phyloP scores from a whole-genome alignment of 192 early-diverging fungal genomes.

The Entophlyctis luteolus region DNA sequence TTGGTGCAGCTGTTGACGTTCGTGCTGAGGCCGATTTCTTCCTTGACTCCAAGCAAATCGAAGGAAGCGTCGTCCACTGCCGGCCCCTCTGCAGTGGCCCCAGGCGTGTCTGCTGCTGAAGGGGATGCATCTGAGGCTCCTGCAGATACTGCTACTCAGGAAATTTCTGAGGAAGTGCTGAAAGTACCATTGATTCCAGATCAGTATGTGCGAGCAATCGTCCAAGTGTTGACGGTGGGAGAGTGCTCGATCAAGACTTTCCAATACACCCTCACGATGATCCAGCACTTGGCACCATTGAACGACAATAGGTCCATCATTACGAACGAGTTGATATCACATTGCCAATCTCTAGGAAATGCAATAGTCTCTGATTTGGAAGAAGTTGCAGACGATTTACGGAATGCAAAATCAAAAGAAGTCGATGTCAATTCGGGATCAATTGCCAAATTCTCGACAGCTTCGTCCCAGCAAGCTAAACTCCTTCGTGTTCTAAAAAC shows the following conservation, averaged over 20 bases:
- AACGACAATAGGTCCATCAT: constrained; percentile 58
- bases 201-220: constrained; percentile 73
- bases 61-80: constrained; percentile 8
- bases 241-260: constrained; percentile 91
- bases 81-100: not conserved
- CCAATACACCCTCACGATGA: constrained; percentile 85
- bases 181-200: constrained; percentile 80
- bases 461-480: constrained; percentile 87
- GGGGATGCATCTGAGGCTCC: not conserved
- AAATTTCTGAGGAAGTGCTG: constrained; percentile 35
- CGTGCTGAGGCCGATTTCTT: constrained; percentile 71
- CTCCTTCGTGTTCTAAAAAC: constrained; percentile 90
- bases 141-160: not conserved
- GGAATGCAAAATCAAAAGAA: constrained; percentile 40
- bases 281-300: constrained; percentile 79
- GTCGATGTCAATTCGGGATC: constrained; percentile 72
- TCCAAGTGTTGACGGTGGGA: constrained; percentile 84
- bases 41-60: constrained; percentile 14
- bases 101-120: not conserved
- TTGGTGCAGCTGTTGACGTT: constrained; percentile 80
- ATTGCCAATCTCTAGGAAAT: constrained; percentile 65
- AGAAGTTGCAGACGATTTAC: constrained; percentile 58
- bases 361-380: constrained; percentile 67
- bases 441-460: constrained; percentile 73
- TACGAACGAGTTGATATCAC: constrained; percentile 70